Percentiles rank a stretch among this genome's conserved stretches.
Conservation (phyloP, 2,329 filamentous ascomycete genomes). For the Colletotrichum sp. region DNA sequence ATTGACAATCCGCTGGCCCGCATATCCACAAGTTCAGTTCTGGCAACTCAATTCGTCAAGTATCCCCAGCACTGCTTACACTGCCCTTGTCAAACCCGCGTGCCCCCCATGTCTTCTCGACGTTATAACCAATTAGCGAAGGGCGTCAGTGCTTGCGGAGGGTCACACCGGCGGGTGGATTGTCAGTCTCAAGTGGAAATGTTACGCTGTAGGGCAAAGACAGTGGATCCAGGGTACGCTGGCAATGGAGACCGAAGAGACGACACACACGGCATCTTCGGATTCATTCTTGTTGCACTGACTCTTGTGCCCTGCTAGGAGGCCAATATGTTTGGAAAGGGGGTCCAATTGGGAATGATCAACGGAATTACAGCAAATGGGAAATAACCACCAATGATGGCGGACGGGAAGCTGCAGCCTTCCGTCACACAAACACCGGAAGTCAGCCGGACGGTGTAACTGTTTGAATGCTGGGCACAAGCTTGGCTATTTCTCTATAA, state of each 20-base stretch:
- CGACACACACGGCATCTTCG: neutral
- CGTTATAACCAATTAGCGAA: neutral
- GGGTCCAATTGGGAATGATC: neutral
- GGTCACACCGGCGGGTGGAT: neutral
- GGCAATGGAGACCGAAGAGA: neutral
- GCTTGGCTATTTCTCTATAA: neutral
- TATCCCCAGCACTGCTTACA: neutral
- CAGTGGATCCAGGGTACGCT: neutral
- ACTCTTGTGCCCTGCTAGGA: neutral
- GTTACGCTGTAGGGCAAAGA: neutral
- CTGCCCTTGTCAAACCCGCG: neutral
- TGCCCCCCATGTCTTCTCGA: neutral
- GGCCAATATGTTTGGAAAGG: neutral
- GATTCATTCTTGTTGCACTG: neutral
- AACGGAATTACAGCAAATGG: neutral
- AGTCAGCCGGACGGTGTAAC: neutral
- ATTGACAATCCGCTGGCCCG: neutral
- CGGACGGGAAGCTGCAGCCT: neutral
- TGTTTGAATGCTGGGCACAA: neutral
- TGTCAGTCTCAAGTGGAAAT: neutral
- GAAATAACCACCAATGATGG: neutral
- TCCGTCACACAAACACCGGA: neutral
- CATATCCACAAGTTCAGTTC: neutral
- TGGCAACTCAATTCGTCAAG: neutral
- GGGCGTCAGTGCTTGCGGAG: neutral